Conservation (phyloP, 805 yeast genomes). For the Kregervanrija fluxuum region DNA sequence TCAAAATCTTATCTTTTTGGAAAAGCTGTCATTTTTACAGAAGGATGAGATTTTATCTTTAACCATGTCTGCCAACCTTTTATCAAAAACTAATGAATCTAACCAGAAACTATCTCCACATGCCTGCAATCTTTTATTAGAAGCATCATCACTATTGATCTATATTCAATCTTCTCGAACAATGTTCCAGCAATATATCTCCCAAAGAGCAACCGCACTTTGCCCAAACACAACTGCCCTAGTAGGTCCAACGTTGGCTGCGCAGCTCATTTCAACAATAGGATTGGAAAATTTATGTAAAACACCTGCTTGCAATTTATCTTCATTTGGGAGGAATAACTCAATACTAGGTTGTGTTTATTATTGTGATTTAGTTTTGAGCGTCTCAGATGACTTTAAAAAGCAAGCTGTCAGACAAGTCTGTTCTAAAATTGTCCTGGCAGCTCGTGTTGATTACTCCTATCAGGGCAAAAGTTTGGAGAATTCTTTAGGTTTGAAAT, state of each 20-base stretch:
- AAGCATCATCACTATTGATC: constrained; percentile 20
- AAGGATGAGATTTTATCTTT: constrained; percentile 66
- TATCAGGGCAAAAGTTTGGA: constrained; percentile 29
- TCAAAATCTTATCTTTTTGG: neutral
- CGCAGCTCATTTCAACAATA: constrained; percentile 67
- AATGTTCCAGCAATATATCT: constrained; percentile 45
- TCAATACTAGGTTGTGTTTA: constrained; percentile 54
- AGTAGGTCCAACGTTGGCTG: constrained; percentile 65
- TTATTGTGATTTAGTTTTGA: constrained; percentile 50
- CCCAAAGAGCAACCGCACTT: constrained; percentile 45
- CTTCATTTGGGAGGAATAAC: constrained; percentile 62
- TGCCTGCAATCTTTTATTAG: constrained; percentile 35
- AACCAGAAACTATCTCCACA: constrained; percentile 9
- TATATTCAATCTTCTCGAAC: constrained; percentile 36
- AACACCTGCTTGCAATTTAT: constrained; percentile 78
- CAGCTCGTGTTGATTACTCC: constrained; percentile 67
- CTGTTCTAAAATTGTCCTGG: constrained; percentile 72
- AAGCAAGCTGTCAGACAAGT: constrained; percentile 71
- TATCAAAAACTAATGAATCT: constrained; percentile 3
- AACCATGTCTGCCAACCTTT: constrained; percentile 59
- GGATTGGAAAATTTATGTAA: constrained; percentile 58
- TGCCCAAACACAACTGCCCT: constrained; percentile 68
- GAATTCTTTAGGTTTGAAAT: constrained; percentile 43
- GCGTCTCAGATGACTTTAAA: constrained; percentile 49
- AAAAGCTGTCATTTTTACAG: constrained; percentile 38